Base-by-base conservation (phyloP, 371 early-diverging fungal genomes). In the Apophysomyces ossiformis region DNA sequence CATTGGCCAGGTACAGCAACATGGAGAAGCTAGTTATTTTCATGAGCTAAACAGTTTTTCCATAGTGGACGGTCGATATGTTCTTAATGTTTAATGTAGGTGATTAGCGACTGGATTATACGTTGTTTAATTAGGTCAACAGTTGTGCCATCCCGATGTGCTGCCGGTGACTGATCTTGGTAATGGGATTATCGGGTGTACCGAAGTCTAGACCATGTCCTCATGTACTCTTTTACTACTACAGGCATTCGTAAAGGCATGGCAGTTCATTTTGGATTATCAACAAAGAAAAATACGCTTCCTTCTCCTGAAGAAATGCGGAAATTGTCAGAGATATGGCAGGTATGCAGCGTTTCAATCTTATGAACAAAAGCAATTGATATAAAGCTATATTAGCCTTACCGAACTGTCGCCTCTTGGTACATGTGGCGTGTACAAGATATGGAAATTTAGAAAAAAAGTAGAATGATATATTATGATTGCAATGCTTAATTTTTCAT, bases 11-110 rank as follows among this genome's bases (percentile, higher is more conserved):
- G 84, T 83, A 76, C 46, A 37, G 36, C 45, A 18, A 26, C 5
- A 46, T 7, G 16, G 37, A 4, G 16, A 41, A 41, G 4, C 8
- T 15, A 37, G 54, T 4, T 16, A 35, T 11, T 5, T 50, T 5
- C 15, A 32, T 38, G 38, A 4, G 32, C 2, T 60, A 16, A 32
- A 6, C 18, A 26, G 1, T 5, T 16, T 6, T 18, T 7, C 12
- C 12, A 7, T 63, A 79, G 82, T 87, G 87, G 87, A 85, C 85
- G 0, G 85, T 84, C 12, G 81, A 87, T 60, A 89, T 89, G 82
- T 77, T 75, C 56, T 65, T 81, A 56, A 84, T 89, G 76, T 83
- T 86, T 64, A 69, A 84, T 63, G 54, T 50, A 50, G 21, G 54
- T 50, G 11, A 21, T 21, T 18, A 18, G 7, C 7, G 16, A 21